Conservation (phyloP, 148 eudicot species). For the Cornus florida region DNA sequence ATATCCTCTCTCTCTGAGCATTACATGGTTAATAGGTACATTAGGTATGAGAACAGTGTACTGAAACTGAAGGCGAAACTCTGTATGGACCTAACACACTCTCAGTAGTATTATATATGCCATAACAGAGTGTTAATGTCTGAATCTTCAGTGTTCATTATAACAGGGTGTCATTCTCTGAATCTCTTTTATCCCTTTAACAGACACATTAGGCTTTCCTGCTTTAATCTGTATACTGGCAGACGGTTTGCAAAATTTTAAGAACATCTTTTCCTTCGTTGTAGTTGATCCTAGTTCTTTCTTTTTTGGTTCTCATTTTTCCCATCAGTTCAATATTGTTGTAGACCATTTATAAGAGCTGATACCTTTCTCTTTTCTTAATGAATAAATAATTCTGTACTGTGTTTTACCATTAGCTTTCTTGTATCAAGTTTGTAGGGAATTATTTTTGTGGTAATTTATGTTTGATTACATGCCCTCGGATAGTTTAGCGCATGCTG, state of each 20-base stretch:
- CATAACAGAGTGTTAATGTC: neutral
- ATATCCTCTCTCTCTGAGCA: neutral
- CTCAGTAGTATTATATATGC: neutral
- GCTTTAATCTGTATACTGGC: neutral
- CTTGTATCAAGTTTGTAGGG: neutral
- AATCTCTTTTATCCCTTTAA: neutral
- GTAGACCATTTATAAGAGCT: no score
- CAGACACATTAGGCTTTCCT: neutral
- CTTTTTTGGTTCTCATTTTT: no score
- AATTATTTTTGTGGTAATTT: neutral
- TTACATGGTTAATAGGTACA: no score
- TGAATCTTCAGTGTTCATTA: neutral
- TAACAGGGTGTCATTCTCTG: neutral
- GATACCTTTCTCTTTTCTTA: no score
- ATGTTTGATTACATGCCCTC: neutral
- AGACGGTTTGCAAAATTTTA: neutral
- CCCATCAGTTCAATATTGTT: no score
- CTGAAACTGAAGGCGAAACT: neutral
- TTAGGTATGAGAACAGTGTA: neutral
- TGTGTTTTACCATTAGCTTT: neutral
- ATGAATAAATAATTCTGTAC: no score
- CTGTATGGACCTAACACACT: neutral
- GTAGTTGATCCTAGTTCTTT: no score
- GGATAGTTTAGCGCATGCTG: neutral
- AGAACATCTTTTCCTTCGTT: neutral